Conservation (phyloP, 257 asterid species). For the Jaltomata sinuosa region DNA sequence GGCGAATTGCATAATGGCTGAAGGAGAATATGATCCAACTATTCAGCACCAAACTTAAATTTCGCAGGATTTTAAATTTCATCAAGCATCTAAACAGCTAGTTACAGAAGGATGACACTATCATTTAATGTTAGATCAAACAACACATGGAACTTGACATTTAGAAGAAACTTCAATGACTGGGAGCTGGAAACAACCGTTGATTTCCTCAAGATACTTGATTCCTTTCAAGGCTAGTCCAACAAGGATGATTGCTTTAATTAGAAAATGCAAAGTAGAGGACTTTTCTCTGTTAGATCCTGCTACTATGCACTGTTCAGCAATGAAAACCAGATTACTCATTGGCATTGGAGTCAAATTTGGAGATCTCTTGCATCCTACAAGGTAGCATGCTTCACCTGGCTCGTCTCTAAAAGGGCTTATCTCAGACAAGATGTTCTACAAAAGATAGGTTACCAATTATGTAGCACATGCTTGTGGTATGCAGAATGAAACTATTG, state of each 20-base stretch:
- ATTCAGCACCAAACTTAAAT: background rate
- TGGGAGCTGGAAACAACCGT: background rate
- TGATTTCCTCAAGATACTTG: background rate
- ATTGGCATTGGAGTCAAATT: background rate
- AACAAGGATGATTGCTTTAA: background rate
- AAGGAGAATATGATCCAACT: background rate
- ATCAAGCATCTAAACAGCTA: background rate
- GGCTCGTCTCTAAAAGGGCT: background rate
- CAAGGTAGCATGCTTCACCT: background rate
- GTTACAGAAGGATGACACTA: background rate
- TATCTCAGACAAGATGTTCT: background rate
- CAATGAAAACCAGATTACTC: background rate
- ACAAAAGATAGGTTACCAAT: background rate
- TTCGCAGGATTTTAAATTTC: background rate
- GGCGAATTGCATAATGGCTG: background rate
- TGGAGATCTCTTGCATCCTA: background rate
- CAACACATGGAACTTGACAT: background rate
- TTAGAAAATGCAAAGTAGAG: background rate
- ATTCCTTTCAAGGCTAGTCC: background rate
- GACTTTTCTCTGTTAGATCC: background rate
- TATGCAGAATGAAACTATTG: background rate
- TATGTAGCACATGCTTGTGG: no score
- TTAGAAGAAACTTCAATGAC: background rate
- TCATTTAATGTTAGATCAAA: background rate
- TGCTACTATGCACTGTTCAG: background rate